Evolutionary conservation across 2,329 filamentous ascomycete species (phyloP).

Genomic region (Plenodomus biglobosus): DNA sequence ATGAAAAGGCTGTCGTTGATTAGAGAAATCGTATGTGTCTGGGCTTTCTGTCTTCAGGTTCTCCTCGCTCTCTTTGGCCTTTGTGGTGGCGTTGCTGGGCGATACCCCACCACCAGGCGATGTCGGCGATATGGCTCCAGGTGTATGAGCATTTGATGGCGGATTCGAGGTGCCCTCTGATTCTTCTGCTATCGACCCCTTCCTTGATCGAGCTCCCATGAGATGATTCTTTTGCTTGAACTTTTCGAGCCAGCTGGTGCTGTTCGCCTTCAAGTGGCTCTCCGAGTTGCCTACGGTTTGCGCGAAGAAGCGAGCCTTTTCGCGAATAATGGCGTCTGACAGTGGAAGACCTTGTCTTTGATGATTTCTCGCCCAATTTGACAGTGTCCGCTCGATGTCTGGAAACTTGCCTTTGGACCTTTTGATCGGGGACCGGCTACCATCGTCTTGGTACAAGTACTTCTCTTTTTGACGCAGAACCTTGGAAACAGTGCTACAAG

Average conservation of each 20-base stretch:
- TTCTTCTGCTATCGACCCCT: slow-evolving; percentile 64
- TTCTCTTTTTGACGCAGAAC: slow-evolving; percentile 93
- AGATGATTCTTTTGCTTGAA: slow-evolving; percentile 88
- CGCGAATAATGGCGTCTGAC: slow-evolving; percentile 77
- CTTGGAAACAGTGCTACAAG: slow-evolving; percentile 90
- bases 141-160: slow-evolving; percentile 62
- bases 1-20: slow-evolving; percentile 64
- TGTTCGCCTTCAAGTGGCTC: slow-evolving; percentile 69
- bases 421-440: slow-evolving; percentile 76
- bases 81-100: slow-evolving; percentile 66
- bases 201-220: slow-evolving; percentile 56
- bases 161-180: slow-evolving; percentile 63
- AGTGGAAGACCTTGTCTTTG: slow-evolving; percentile 73
- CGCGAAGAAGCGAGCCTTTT: slow-evolving; percentile 81
- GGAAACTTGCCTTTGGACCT: slow-evolving; percentile 81
- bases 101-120: slow-evolving; percentile 71
- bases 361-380: slow-evolving; percentile 82
- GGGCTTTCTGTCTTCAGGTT: slow-evolving; percentile 61
- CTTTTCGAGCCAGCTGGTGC: slow-evolving; percentile 82
- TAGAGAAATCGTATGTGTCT: slow-evolving; percentile 61
- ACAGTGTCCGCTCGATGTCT: slow-evolving; percentile 87
- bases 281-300: slow-evolving; percentile 72
- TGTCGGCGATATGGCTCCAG: slow-evolving; percentile 68
- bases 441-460: slow-evolving; percentile 81
- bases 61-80: slow-evolving; percentile 68